Conservation (phyloP, 2,329 filamentous ascomycete species). For the Xylariaceae sp. region DNA sequence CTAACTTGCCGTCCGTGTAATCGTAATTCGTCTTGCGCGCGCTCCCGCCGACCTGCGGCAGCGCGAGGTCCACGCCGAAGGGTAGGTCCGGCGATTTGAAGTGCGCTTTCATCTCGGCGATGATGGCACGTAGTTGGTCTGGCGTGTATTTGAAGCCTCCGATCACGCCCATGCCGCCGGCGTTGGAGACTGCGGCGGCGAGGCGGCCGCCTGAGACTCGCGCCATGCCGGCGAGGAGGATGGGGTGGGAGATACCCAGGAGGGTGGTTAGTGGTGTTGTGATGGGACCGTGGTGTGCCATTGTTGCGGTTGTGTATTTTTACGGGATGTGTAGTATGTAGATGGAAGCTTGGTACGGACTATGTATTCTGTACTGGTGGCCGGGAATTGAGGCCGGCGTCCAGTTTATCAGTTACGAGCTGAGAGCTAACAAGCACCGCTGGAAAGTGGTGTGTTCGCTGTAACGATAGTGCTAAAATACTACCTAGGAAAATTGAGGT, state of each 20-base stretch:
- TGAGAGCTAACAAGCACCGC: no score
- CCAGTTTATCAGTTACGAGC: no score
- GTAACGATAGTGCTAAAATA: no score
- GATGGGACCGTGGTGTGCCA: constrained; percentile 50
- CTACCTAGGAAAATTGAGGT: no score
- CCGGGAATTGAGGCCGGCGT: no score
- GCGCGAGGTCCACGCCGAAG: constrained; percentile 86
- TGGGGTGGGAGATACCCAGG: constrained; percentile 78
- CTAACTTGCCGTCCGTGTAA: constrained; percentile 84
- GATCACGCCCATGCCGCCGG: constrained; percentile 75
- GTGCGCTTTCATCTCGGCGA: constrained; percentile 77
- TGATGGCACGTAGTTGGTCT: constrained; percentile 68
- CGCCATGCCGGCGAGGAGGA: constrained; percentile 93
- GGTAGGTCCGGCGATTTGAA: constrained; percentile 63
- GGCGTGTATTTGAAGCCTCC: constrained; percentile 69
- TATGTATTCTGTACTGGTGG: no score
- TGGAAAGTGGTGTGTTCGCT: no score
- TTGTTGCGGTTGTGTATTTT: constrained; percentile 24
- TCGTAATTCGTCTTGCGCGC: constrained; percentile 93
- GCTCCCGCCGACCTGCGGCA: constrained; percentile 78
- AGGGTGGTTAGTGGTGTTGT: constrained; percentile 73
- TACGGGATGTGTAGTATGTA: no score
- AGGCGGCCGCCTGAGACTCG: constrained; percentile 72
- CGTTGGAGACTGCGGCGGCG: constrained; percentile 82
- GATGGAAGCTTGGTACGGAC: no score